Evolutionary conservation across 2,329 filamentous ascomycete genomes (phyloP).

Genomic region (Ceratocystis harringtonii): DNA sequence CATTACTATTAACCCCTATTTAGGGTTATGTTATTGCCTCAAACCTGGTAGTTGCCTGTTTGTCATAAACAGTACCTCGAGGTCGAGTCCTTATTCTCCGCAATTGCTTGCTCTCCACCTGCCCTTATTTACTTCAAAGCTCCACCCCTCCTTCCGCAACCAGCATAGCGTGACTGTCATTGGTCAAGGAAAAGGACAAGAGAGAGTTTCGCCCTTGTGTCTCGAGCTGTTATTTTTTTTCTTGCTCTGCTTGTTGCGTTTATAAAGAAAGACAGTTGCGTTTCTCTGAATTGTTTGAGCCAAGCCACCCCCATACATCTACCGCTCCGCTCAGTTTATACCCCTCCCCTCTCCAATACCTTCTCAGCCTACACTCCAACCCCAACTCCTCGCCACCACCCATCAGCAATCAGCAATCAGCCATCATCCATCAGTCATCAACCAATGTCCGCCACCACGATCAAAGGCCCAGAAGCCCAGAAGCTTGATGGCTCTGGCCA

Average conservation of each 20-base stretch:
- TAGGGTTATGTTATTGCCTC: neutral
- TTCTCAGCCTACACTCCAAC: too few relatives aligned
- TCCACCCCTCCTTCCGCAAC: slow-evolving; percentile 2
- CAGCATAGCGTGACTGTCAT: neutral
- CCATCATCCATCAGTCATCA: neutral
- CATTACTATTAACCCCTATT: neutral
- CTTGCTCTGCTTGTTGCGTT: neutral
- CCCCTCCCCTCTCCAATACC: too few relatives aligned
- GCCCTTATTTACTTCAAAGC: neutral
- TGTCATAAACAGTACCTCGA: neutral
- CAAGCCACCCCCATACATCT: neutral
- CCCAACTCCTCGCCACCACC: too few relatives aligned
- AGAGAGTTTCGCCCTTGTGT: neutral
- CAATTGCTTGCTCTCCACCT: neutral
- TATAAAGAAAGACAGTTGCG: neutral
- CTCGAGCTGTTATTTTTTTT: neutral
- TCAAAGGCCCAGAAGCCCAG: slow-evolving; percentile 43
- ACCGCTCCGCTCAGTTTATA: neutral
- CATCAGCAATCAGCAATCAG: too few relatives aligned
- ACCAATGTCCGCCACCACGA: slow-evolving; percentile 18
- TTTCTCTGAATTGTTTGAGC: neutral
- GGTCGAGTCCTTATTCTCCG: neutral
- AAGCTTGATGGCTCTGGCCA: slow-evolving; percentile 55
- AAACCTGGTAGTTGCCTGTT: neutral
- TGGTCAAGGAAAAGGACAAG: neutral